A percentile compares a stretch with the other conserved stretches of the same genome.
Conservation (phyloP, 2,329 filamentous ascomycete species). For the Thelonectria rubi region DNA sequence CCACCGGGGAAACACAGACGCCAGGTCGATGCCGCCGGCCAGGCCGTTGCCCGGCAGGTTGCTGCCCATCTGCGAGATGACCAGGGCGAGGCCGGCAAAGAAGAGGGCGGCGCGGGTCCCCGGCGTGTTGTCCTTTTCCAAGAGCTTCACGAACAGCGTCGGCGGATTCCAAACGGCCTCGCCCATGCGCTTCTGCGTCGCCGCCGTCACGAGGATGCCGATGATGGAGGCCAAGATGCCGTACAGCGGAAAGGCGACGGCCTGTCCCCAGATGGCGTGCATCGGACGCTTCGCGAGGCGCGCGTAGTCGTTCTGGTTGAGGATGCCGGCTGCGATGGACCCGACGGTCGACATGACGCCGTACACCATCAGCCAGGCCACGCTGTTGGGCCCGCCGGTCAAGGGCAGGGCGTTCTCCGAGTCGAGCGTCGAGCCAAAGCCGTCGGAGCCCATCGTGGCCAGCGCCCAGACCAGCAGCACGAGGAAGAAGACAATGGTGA, state of each 20-base stretch:
- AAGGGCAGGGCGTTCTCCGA: constrained; percentile 34
- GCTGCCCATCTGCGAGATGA: constrained; percentile 50
- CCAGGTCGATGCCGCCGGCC: constrained; percentile 52
- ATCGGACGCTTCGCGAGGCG: constrained; percentile 46
- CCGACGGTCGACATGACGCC: constrained; percentile 50
- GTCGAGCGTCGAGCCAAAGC: constrained; percentile 50
- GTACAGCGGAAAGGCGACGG: constrained; percentile 49
- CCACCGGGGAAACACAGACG: constrained; percentile 49
- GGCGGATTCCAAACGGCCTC: constrained; percentile 52
- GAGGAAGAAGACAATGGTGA: constrained; percentile 53
- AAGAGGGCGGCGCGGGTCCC: constrained; percentile 50
- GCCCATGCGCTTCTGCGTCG: constrained; percentile 49
- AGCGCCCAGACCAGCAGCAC: constrained; percentile 56
- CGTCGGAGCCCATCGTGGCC: constrained; percentile 52
- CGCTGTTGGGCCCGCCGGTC: constrained; percentile 44
- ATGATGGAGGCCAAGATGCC: constrained; percentile 49
- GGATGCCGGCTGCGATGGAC: constrained; percentile 50
- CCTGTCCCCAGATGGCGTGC: constrained; percentile 49
- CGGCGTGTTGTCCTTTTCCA: constrained; percentile 43
- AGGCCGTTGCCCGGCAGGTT: constrained; percentile 51
- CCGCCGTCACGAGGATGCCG: constrained; percentile 53
- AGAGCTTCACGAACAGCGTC: constrained; percentile 45
- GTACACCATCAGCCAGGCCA: constrained; percentile 50
- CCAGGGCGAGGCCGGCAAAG: constrained; percentile 50
- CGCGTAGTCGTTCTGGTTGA: constrained; percentile 52